Evolutionary conservation across 1,284 basidiomycete species (phyloP).

Genomic region (Pseudozyma sp.): DNA sequence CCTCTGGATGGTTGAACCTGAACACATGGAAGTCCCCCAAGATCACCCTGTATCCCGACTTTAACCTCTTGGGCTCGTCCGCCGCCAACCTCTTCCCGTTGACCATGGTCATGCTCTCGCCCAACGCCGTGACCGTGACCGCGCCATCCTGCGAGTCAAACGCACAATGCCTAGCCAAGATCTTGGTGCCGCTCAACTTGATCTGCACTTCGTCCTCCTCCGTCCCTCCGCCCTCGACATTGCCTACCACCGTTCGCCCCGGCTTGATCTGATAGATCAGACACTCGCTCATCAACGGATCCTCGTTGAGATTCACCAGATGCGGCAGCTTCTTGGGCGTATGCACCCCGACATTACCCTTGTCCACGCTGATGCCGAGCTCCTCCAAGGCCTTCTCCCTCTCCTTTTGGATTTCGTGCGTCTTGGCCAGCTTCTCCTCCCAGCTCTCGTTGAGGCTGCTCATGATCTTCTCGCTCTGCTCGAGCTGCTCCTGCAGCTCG

Average conservation of each 20-base stretch:
- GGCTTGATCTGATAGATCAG: slow-evolving; percentile 85
- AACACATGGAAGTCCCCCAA: slow-evolving; percentile 97
- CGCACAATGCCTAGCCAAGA: slow-evolving; percentile 89
- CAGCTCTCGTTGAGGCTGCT: slow-evolving; percentile 94
- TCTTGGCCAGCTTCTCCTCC: slow-evolving; percentile 93
- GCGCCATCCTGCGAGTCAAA: slow-evolving; percentile 88
- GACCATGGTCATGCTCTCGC: slow-evolving; percentile 83
- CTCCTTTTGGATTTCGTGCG: slow-evolving; percentile 94
- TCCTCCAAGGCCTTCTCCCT: slow-evolving; percentile 97
- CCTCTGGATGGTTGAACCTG: slow-evolving; percentile 79
- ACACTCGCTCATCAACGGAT: slow-evolving; percentile 71
- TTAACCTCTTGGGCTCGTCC: slow-evolving; percentile 71
- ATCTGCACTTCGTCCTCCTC: slow-evolving; percentile 72
- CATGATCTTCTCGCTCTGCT: slow-evolving; percentile 97
- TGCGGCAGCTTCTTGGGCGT: slow-evolving; percentile 85
- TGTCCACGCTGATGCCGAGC: slow-evolving; percentile 95
- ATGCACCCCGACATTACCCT: slow-evolving; percentile 91
- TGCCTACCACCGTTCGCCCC: slow-evolving; percentile 78
- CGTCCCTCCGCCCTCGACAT: slow-evolving; percentile 22
- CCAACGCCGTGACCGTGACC: slow-evolving; percentile 82
- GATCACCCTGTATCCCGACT: slow-evolving; percentile 94
- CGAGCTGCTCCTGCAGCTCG: slow-evolving; percentile 94
- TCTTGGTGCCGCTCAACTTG: slow-evolving; percentile 89
- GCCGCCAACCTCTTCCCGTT: slow-evolving; percentile 78
- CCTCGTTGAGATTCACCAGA: slow-evolving; percentile 66